Evolutionary conservation across 2,329 filamentous ascomycete species (phyloP), one percentile per base, ranked within the genome.

Genomic region (Penicillium sp.): DNA sequence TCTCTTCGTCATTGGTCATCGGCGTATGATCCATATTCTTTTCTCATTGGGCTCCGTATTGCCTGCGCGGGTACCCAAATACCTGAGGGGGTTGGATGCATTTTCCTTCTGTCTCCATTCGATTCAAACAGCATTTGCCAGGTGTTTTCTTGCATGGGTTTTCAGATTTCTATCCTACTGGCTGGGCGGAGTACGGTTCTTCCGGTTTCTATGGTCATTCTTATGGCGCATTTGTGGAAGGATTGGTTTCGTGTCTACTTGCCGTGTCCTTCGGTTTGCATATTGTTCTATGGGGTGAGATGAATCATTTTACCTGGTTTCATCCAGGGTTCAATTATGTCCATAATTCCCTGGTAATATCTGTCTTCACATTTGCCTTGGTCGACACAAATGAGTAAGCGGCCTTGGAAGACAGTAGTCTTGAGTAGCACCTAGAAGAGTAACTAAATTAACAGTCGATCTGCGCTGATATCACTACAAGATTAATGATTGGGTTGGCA

Each of bases 131-230:
- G 61, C 61, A 63, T 63, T 49, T 60, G 15, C 41, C 44, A 41
- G 61, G 59, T 54, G 57, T 63, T 63, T 41, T 43, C 15, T 48
- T 50, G 56, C 40, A 58, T 60, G 46, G 53, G 33, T 31, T 49
- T 45, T 43, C 44, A 53, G 26, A 49, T 29, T n/a, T 23, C 41
- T 14, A 29, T 31, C 47, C 43, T 41, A 27, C 35, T 41, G 54
- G 50, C 23, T 56, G 41, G 54, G 41, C 35, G 57, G 61, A 55
- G 59, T 62, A 46, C 26, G 55, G 55, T 41, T 49, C 37, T 29
- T 45, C 49, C 43, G 47, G 43, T 41, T 55, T 48, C 40, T 31
- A 42, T 41, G 43, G 31, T 55, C 15, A 40, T 45, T 37, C 25
- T 40, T 35, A 40, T 40, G 37, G 37, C 37, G 37, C 37, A 40